Percentiles rank a stretch among this genome's conserved stretches.
Conservation (phyloP, 116 monocot genomes). For the Cymodocea nodosa region DNA sequence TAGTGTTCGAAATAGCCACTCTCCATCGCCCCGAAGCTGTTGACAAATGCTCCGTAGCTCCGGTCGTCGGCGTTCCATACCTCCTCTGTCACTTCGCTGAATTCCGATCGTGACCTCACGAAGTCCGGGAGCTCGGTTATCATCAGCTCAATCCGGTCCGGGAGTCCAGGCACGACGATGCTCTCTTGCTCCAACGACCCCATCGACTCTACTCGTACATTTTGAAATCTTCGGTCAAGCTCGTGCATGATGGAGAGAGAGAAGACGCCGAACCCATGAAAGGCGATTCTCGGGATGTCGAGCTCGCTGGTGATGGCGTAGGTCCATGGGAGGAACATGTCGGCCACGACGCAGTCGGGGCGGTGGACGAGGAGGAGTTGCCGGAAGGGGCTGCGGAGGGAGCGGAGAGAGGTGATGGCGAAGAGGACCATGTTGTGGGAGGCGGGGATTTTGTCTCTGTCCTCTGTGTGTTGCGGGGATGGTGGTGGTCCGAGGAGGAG, state of each 20-base stretch:
- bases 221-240: background rate
- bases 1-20: conserved; percentile 15
- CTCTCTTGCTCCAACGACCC: background rate
- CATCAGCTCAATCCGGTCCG: background rate
- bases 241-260: background rate
- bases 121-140: background rate
- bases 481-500: conserved; percentile 9
- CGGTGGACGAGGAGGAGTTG: conserved; percentile 13
- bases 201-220: background rate
- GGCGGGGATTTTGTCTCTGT: conserved; percentile 8
- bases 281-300: conserved; percentile 10
- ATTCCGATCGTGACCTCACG: background rate
- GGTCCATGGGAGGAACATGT: conserved; percentile 19
- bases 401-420: conserved; percentile 4
- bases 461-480: conserved; percentile 32
- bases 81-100: background rate
- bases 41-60: conserved; percentile 24
- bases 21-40: conserved; percentile 34
- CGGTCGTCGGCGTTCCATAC: background rate
- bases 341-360: conserved; percentile 40
- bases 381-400: conserved; percentile 25
- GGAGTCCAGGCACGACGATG: conserved; percentile 5
- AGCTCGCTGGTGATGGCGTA: background rate
- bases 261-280: conserved; percentile 12
- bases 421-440: background rate